Evolutionary conservation across 2,329 filamentous ascomycete species (phyloP), one percentile per base, ranked within the genome.

Genomic region (Leptographium flavum): DNA sequence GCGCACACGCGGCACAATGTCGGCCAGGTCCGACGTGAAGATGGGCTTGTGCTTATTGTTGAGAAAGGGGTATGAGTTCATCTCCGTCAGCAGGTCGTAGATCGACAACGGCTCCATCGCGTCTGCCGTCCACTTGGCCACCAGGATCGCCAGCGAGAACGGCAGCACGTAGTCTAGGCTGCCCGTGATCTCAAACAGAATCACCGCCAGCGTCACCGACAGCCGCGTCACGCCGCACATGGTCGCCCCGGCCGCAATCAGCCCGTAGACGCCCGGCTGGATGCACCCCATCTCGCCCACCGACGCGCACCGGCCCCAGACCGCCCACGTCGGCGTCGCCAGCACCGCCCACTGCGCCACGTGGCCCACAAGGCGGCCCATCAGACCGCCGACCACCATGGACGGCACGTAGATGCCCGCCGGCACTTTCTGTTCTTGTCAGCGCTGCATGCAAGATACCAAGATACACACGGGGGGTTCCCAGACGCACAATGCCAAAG

Each of bases 41-140:
- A 93, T 71, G 1, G 90, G 88, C 53, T 93, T 87, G 50, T 88
- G 77, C 61, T 95, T 96, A 64, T 93, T 94, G 63, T 94, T 87
- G n/a, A 98, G 74, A 66, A 93, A 95, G 0, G 92, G 92, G 53
- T 96, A 98, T 3, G 86, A 83, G 62, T 98, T 96, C 83, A 98
- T 90, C 58, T 92, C 87, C 0, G 88, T 96, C 17, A 96, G 70
- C 11, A 96, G 74, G 58, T 96, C 92, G 59, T 95, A 96, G 50
- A 98, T 95, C 60, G 87, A 94, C 44, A 87, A 73, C 15, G 90
- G 92, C 61, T 98, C 92, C 43, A 98, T 76, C 4, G 87, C 88
- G 63, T 96, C 92, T 0, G 92, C 88, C 0, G 87, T 94, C 92
- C 92, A 98, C 65, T 98, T 98, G n/a, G 90, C 81, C 25, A 94